phyloP scores from a whole-genome alignment of 805 yeast species.

The Candida corydali region DNA sequence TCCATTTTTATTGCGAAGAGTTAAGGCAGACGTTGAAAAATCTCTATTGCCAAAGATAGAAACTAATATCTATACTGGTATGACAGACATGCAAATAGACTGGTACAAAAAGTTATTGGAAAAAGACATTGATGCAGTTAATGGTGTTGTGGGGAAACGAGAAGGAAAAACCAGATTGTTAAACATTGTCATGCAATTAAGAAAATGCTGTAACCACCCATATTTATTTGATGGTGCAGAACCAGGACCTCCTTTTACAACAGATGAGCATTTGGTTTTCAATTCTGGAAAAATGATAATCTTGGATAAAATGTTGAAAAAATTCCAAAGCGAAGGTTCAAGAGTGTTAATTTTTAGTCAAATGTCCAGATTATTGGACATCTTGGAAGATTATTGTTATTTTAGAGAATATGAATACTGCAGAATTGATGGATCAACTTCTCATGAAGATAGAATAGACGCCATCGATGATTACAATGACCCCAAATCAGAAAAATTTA shows the following conservation, averaged over 20 bases:
- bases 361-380: constrained; percentile 87
- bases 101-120: constrained; percentile 90
- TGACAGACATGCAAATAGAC: constrained; percentile 90
- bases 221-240: constrained; percentile 98
- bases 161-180: constrained; percentile 88
- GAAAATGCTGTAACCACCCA: constrained; percentile 97
- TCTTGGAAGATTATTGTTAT: constrained; percentile 86
- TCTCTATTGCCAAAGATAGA: constrained; percentile 89
- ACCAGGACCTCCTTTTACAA: constrained; percentile 96
- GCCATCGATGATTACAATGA: constrained; percentile 90
- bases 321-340: constrained; percentile 72
- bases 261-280: constrained; percentile 88
- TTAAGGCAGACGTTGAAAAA: constrained; percentile 90
- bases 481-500: constrained; percentile 77
- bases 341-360: constrained; percentile 90
- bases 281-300: constrained; percentile 91
- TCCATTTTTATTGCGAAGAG: constrained; percentile 85
- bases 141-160: constrained; percentile 91
- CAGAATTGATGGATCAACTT: constrained; percentile 90
- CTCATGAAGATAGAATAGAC: constrained; percentile 86
- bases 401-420: constrained; percentile 82
- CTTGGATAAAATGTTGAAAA: constrained; percentile 74
- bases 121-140: constrained; percentile 93
- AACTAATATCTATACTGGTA: constrained; percentile 82
- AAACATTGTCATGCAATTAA: constrained; percentile 92